phyloP scores from a whole-genome alignment of 768 basidiomycete genomes.

The Pleurotus salmoneostramineus region DNA sequence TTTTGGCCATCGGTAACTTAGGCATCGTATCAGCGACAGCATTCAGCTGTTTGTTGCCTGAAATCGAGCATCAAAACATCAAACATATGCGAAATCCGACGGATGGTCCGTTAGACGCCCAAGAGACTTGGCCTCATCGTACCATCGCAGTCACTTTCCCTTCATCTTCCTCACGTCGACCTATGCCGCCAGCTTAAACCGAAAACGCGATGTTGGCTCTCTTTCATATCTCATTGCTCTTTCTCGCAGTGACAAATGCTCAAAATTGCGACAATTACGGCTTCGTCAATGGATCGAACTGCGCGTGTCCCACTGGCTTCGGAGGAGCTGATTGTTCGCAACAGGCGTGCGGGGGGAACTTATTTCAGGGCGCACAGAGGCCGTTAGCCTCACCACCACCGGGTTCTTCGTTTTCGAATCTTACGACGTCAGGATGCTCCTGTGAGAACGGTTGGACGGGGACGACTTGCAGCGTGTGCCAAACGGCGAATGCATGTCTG shows the following conservation, averaged over 20 bases:
- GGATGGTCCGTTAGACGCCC: no score
- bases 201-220: not conserved
- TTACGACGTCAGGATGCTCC: constrained; percentile 62
- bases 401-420: constrained; percentile 51
- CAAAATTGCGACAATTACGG: constrained; percentile 74
- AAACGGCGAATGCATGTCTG: constrained; percentile 63
- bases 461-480: constrained; percentile 78
- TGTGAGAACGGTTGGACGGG: constrained; percentile 80
- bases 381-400: constrained; percentile 39
- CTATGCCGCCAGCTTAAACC: not conserved
- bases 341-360: constrained; percentile 75
- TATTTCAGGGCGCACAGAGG: constrained; percentile 69
- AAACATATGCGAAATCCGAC: no score
- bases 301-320: constrained; percentile 81
- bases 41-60: no score
- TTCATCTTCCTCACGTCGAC: not conserved
- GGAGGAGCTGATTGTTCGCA: constrained; percentile 67
- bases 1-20: no score
- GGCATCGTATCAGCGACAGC: no score
- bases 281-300: constrained; percentile 46
- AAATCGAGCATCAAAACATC: no score
- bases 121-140: not conserved
- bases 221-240: constrained; percentile 9
- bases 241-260: constrained; percentile 20
- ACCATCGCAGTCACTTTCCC: not conserved